A percentile compares a stretch with the other conserved stretches of the same genome.
Conservation (phyloP, 169 alveolate species). For the Plasmodium yoelii region DNA sequence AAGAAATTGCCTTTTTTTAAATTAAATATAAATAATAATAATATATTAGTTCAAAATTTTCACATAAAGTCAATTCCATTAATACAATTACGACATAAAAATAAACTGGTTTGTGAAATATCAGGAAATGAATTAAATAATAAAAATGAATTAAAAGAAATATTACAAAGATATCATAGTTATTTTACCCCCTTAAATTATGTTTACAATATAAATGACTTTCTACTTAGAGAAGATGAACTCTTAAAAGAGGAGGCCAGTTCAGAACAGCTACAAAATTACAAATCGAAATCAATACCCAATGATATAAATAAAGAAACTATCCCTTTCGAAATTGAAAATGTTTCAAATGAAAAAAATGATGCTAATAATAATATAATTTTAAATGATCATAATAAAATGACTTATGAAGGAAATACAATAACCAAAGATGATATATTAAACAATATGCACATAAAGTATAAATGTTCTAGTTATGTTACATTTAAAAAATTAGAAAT, state of each 20-base stretch:
- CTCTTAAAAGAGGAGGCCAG: background rate
- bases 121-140: conserved; percentile 62
- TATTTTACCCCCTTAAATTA: conserved; percentile 28
- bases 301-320: background rate
- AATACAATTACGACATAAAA: conserved; percentile 66
- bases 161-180: conserved; percentile 24
- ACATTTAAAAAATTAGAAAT: conserved; percentile 52
- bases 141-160: conserved; percentile 18
- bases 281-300: background rate
- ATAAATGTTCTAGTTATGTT: conserved; percentile 39
- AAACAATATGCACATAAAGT: conserved; percentile 19
- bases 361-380: background rate
- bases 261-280: background rate
- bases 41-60: conserved; percentile 45
- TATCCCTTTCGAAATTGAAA: background rate
- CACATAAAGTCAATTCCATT: conserved; percentile 67
- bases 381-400: background rate
- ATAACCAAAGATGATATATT: background rate
- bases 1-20: conserved; percentile 51
- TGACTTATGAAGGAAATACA: background rate
- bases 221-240: conserved; percentile 62
- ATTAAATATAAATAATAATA: conserved; percentile 47
- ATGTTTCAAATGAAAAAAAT: background rate
- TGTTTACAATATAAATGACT: conserved; percentile 46
- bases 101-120: conserved; percentile 57